Conservation (phyloP, 2,329 filamentous ascomycete genomes). For the Alternaria atra region DNA sequence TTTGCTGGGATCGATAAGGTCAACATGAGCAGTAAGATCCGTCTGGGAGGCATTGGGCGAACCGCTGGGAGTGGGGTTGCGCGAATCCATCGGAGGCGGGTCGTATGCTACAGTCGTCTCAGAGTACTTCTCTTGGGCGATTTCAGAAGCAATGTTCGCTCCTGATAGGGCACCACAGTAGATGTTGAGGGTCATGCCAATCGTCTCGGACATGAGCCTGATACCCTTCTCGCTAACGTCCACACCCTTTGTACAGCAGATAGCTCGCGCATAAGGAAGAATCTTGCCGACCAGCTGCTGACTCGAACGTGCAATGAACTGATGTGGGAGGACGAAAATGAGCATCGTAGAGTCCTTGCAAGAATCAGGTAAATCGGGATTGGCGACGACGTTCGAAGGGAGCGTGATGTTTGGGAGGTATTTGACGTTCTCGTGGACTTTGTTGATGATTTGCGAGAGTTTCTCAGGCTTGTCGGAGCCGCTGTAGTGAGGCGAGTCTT, state of each 20-base stretch:
- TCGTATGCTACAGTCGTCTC: conserved; percentile 98
- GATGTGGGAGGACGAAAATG: conserved; percentile 95
- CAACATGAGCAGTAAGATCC: conserved; percentile 58
- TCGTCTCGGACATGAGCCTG: conserved; percentile 92
- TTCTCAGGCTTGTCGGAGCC: conserved; percentile 75
- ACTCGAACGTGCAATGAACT: conserved; percentile 91
- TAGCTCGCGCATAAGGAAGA: conserved; percentile 87
- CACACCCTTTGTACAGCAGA: conserved; percentile 98
- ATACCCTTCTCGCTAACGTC: conserved; percentile 88
- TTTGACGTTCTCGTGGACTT: conserved; percentile 93
- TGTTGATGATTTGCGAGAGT: conserved; percentile 91
- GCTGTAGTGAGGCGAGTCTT: conserved; percentile 77
- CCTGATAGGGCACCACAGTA: conserved; percentile 96
- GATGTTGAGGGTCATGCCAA: conserved; percentile 88
- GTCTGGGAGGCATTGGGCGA: conserved; percentile 60
- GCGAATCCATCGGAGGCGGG: conserved; percentile 86
- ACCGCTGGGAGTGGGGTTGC: conserved; percentile 69
- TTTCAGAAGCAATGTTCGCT: conserved; percentile 95
- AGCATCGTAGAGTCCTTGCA: conserved; percentile 87
- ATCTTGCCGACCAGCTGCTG: conserved; percentile 86
- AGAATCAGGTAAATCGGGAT: conserved; percentile 80
- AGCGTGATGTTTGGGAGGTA: conserved; percentile 91
- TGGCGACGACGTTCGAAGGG: conserved; percentile 83
- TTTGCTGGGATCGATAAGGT: conserved; percentile 62
- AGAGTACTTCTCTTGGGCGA: conserved; percentile 94